These are phyloP conservation scores for Hymenoscyphus occultus DNA, from an alignment of 2,329 filamentous ascomycete genomes.

Conservation along the genomic window DNA sequence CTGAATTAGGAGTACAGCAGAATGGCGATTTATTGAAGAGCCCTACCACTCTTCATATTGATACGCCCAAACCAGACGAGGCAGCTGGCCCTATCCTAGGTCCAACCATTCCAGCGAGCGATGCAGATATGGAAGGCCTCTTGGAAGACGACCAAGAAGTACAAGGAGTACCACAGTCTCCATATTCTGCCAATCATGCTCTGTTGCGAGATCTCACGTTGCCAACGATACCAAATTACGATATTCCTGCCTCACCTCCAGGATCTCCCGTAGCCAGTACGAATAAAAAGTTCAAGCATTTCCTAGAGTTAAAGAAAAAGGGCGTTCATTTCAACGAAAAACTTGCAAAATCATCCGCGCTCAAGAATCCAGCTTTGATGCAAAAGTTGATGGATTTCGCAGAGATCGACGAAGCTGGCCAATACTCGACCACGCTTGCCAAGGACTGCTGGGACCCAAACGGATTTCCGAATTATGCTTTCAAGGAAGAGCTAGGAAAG, in stretches of 20 bases:
- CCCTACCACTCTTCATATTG: background rate
- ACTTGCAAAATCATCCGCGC: conserved; percentile 61
- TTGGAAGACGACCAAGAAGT: conserved; percentile 34
- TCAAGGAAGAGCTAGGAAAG: conserved; percentile 48
- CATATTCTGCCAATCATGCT: conserved; percentile 64
- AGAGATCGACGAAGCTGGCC: conserved; percentile 51
- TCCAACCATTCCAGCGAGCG: conserved; percentile 25
- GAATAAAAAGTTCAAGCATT: conserved; percentile 68
- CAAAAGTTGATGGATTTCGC: conserved; percentile 72
- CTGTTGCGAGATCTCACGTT: conserved; percentile 70
- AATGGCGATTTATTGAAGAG: conserved; percentile 12
- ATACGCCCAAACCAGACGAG: conserved; percentile 21
- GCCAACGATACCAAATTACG: conserved; percentile 66
- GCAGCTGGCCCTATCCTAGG: conserved; percentile 32
- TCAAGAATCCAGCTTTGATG: conserved; percentile 70
- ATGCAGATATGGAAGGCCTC: conserved; percentile 18
- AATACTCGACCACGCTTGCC: conserved; percentile 64
- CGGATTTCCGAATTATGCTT: conserved; percentile 54
- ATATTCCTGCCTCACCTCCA: conserved; percentile 72
- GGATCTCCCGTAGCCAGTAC: conserved; percentile 52
- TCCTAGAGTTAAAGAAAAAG: conserved; percentile 73
- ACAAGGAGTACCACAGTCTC: conserved; percentile 46
- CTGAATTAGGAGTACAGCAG: conserved; percentile 18
- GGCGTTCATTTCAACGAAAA: conserved; percentile 77
- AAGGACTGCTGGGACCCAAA: conserved; percentile 56